Evolutionary conservation across 1,284 basidiomycete genomes (phyloP), one percentile per base, ranked within the genome.

Genomic region (Pascua sp.): DNA sequence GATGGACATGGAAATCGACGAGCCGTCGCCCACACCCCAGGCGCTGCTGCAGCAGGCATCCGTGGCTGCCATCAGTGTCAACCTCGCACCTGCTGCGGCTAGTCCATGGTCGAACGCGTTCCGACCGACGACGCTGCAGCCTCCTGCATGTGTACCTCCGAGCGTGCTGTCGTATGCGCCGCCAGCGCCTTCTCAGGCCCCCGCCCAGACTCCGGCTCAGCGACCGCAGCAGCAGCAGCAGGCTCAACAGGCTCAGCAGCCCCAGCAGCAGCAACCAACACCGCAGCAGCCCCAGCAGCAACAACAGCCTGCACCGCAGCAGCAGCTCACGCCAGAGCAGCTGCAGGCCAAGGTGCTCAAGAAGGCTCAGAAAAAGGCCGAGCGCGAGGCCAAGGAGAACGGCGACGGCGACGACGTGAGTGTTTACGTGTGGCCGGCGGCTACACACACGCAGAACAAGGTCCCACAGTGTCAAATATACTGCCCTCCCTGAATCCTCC

Each of bases 1-100:
- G 75, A 75, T 78, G 54, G 65, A 67, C 43, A 67, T 69, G 43
- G 75, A 77, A 57, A 77, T 77, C 73, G 76, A 77, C 55, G 77
- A 78, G 37, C 61, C 65, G 10, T 38, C 60, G 16, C 52, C 64
- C 15, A 53, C n/a, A 47, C 63, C 24, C 57, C 64, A 7, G 39
- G 53, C 10, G 56, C 47, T 55, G 43, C 48, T 64, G 17, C 62
- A 60, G 32, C 63, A 62, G 47, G 45, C 60, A 4, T 51, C 58
- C 11, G 54, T 49, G 9, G 44, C 57, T 1, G 54, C 50, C 15
- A 55, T 57, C 40, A 45, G 49, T 12, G 49, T 62, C 39, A 53
- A 51, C 48, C 40, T 56, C 38, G 44, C 42, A 11, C 55, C 53
- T 1, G 53, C 44, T 1, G 41, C 55, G 1, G 43, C 60, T 1